Percentiles rank a stretch among this genome's conserved stretches.
Conservation (phyloP, 2,329 filamentous ascomycete genomes). For the Epichloe festucae region DNA sequence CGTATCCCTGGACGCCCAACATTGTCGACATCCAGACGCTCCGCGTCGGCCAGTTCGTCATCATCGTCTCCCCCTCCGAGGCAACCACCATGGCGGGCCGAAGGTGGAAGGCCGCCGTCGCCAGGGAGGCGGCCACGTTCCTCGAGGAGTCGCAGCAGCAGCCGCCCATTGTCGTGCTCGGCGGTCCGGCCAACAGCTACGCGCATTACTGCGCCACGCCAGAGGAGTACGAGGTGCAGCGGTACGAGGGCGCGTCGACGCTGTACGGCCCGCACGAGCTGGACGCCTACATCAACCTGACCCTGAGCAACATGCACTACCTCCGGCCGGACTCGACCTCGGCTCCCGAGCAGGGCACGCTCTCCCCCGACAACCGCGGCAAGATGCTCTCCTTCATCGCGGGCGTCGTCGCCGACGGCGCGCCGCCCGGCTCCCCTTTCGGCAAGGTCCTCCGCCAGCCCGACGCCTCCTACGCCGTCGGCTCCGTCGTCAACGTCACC, state of each 20-base stretch:
- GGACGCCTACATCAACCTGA: constrained; percentile 77
- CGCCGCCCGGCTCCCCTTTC: constrained; percentile 53
- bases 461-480: constrained; percentile 40
- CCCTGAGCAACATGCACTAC: constrained; percentile 45
- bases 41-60: constrained; percentile 70
- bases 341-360: constrained; percentile 38
- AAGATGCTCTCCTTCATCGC: constrained; percentile 70
- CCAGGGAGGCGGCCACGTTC: constrained; percentile 33
- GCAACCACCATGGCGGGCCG: constrained; percentile 87
- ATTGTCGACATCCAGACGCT: constrained; percentile 80
- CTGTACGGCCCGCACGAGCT: constrained; percentile 75
- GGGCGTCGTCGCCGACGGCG: constrained; percentile 60
- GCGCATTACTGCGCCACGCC: constrained; percentile 68
- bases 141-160: constrained; percentile 20
- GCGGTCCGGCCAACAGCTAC: constrained; percentile 84
- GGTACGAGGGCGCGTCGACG: constrained; percentile 91
- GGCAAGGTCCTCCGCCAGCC: constrained; percentile 52
- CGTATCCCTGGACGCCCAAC: constrained; percentile 84
- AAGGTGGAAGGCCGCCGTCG: constrained; percentile 66
- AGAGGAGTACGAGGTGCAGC: constrained; percentile 72
- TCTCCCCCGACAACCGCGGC: constrained; percentile 66
- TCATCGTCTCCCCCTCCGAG: constrained; percentile 77
- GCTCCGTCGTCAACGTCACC: constrained; percentile 48
- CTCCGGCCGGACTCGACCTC: constrained; percentile 22
- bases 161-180: constrained; percentile 62